These are phyloP conservation scores for Penicillium janthinellum DNA, from an alignment of 2,329 filamentous ascomycete genomes.

Conservation along the genomic window DNA sequence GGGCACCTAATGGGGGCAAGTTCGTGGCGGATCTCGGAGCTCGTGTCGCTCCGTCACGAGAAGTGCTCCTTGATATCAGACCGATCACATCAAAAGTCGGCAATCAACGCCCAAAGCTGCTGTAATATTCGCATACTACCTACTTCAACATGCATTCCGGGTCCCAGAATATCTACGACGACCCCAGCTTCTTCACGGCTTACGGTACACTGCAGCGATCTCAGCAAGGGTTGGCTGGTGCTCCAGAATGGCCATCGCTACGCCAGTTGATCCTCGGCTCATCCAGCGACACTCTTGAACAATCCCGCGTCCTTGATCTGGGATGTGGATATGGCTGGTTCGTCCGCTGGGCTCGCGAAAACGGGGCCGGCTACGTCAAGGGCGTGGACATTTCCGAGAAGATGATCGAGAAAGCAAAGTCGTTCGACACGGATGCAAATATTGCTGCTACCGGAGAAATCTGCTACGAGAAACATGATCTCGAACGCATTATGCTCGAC, in stretches of 20 bases:
- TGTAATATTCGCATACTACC: not conserved
- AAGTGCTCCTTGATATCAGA: not conserved
- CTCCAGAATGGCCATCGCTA: slow-evolving; percentile 51
- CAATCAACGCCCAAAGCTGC: not conserved
- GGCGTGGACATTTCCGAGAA: slow-evolving; percentile 49
- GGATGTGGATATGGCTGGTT: slow-evolving; percentile 55
- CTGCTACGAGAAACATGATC: slow-evolving; percentile 5
- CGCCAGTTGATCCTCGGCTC: slow-evolving; percentile 42
- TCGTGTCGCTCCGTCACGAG: not conserved
- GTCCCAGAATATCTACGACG: slow-evolving; percentile 42
- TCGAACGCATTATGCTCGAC: slow-evolving; percentile 7
- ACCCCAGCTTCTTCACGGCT: slow-evolving; percentile 46
- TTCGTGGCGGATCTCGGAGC: not conserved
- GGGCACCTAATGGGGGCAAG: not conserved
- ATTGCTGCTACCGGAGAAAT: not conserved
- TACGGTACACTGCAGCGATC: slow-evolving; percentile 49
- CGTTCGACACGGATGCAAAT: slow-evolving; percentile 13
- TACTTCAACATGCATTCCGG: slow-evolving; percentile 15
- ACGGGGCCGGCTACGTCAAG: slow-evolving; percentile 40
- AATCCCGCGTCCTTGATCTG: slow-evolving; percentile 46
- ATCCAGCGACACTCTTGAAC: slow-evolving; percentile 9
- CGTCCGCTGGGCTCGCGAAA: slow-evolving; percentile 45
- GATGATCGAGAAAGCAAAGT: slow-evolving; percentile 46
- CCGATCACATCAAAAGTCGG: not conserved
- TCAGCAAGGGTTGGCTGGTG: slow-evolving; percentile 42